Conservation (phyloP, 1,284 basidiomycete species). For the Pyrrhoderma noxium region DNA sequence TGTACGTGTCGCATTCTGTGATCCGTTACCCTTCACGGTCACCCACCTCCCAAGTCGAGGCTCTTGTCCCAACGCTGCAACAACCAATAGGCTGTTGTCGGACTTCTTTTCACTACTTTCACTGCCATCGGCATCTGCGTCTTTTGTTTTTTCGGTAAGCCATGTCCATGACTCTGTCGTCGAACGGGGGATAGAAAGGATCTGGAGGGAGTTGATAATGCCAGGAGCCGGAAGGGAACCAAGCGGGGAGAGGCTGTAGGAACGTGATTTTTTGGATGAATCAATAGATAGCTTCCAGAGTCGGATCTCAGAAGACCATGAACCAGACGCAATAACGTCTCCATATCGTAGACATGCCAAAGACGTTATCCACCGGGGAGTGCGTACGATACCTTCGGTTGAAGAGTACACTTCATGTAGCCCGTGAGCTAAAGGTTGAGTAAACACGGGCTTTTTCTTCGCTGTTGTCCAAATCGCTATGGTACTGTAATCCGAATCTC, state of each 20-base stretch:
- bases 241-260: constrained; percentile 55
- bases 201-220: constrained; percentile 85
- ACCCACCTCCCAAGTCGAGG: constrained; percentile 88
- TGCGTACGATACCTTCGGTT: constrained; percentile 65
- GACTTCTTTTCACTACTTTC: neutral
- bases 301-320: constrained; percentile 85
- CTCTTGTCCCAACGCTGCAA: constrained; percentile 83
- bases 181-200: constrained; percentile 56
- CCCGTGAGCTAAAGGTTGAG: constrained; percentile 81
- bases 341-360: constrained; percentile 80
- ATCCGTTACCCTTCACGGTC: constrained; percentile 43
- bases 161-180: constrained; percentile 40
- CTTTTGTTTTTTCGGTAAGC: constrained; percentile 25
- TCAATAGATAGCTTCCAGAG: constrained; percentile 77
- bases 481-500: constrained; percentile 45
- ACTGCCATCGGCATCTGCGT: constrained; percentile 13
- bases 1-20: constrained; percentile 11
- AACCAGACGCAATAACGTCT: constrained; percentile 88
- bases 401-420: constrained; percentile 62
- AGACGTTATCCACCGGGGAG: constrained; percentile 88
- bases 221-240: constrained; percentile 64
- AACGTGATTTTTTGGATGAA: constrained; percentile 9
- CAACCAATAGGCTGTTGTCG: constrained; percentile 48
- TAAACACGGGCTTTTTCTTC: constrained; percentile 95
- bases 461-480: constrained; percentile 89